Base-by-base conservation (phyloP, 768 basidiomycete genomes). In the Pholiota molesta region DNA sequence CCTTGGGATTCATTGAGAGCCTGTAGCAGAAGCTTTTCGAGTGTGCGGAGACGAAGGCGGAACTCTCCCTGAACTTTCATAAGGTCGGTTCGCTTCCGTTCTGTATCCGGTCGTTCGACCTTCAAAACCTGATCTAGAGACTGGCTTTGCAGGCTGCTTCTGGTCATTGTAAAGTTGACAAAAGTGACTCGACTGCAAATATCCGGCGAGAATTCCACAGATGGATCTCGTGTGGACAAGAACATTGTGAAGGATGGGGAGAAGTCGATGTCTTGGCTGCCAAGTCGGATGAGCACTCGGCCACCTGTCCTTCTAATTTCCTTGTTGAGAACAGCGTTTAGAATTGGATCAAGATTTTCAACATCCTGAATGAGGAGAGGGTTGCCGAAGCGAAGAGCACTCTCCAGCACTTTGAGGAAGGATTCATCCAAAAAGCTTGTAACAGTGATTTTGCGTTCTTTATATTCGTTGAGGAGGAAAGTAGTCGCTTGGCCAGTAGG, bases 191-290 rank as follows among this genome's bases (percentile, higher is more conserved):
- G 88, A 80, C 95, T 97, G 81, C 97, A 99, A 68, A 99, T 96
- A 73, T 99, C 97, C 3, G 97, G 95, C 13, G 97, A 93, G 77
- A 99, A 98, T 69, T 98, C 95, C 64, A 97, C 91, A 0, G 97
- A 97, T 2, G 97, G 96, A 74, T 99, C 96, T 21, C 97, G 82
- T 11, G 97, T 99, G 1, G 97, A 94, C 47, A 99, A 83, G 86
- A 99, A 99, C 94, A 99, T 96, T 5, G 94, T 97, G 82, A 99
- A 99, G n/a, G 97, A 90, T 6, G 97, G 97, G 0, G 97, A 99
- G 74, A 99, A 98, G 73, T 99, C 97, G 74, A 99, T 98, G 67
- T 99, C 97, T 78, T 99, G 97, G 71, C 84, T 98, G 4, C 97
- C 97, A 21, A 99, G 81, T 39, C 97, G 93, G 64, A 99, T 97